These are phyloP conservation scores for Aspergillus intermedius DNA, from an alignment of 2,329 filamentous ascomycete genomes.

Conservation along the genomic window DNA sequence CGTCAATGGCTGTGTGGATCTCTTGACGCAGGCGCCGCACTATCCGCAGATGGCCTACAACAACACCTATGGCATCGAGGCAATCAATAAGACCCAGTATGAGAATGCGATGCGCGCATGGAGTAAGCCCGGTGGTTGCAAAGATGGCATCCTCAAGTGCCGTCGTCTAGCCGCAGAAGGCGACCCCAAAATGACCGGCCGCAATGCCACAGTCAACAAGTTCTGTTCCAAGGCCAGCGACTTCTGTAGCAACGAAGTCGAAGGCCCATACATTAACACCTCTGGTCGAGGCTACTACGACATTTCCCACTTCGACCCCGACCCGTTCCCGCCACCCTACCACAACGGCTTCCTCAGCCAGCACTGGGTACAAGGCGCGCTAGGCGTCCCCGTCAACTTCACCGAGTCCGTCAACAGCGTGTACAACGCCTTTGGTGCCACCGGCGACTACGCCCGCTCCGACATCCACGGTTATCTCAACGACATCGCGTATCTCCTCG, in stretches of 20 bases:
- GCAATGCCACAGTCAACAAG: conserved; percentile 40
- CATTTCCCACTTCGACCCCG: conserved; percentile 45
- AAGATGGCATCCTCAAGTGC: conserved; percentile 49
- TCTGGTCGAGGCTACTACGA: conserved; percentile 52
- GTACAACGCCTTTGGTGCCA: conserved; percentile 38
- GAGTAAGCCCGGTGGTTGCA: conserved; percentile 45
- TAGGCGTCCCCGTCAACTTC: conserved; percentile 57
- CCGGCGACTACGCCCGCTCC: conserved; percentile 44
- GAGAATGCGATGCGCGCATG: conserved; percentile 41
- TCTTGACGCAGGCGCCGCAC: conserved; percentile 41
- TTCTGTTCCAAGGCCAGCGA: conserved; percentile 41
- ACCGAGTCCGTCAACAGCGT: conserved; percentile 42
- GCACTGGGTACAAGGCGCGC: conserved; percentile 49
- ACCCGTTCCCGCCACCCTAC: conserved; percentile 50
- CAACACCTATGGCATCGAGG: conserved; percentile 53
- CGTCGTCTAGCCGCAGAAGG: conserved; percentile 40
- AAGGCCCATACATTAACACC: conserved; percentile 37
- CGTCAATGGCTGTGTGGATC: conserved; percentile 52
- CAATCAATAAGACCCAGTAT: conserved; percentile 45
- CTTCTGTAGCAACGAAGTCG: conserved; percentile 42
- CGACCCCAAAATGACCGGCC: conserved; percentile 46
- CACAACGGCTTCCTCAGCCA: conserved; percentile 53
- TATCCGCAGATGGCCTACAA: conserved; percentile 51
- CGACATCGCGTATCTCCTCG: conserved; percentile 45
- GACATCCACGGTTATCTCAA: conserved; percentile 36